Percentiles rank a stretch among this genome's conserved stretches.
Evolutionary conservation across 1,284 basidiomycete genomes (phyloP).

Genomic region (Inonotus hispidus): DNA sequence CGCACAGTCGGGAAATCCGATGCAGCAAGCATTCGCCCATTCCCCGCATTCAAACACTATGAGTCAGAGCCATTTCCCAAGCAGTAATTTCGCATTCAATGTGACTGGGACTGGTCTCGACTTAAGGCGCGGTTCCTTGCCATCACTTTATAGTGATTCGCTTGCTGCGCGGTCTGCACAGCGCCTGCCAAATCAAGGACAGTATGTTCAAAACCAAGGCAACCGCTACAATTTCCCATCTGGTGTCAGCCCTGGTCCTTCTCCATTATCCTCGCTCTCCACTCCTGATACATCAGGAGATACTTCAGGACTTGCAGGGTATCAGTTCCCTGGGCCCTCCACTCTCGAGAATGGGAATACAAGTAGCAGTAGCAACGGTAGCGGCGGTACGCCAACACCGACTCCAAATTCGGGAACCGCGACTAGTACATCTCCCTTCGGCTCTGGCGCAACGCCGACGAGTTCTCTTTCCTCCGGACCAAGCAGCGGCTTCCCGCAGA

Average conservation of each 20-base stretch:
- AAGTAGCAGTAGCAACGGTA: background rate
- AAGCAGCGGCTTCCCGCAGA: slow-evolving; percentile 12
- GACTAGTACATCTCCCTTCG: background rate
- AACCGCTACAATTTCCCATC: background rate
- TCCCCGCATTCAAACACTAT: background rate
- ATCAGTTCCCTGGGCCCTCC: slow-evolving; percentile 14
- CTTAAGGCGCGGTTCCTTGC: slow-evolving; percentile 56
- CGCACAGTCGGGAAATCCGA: background rate
- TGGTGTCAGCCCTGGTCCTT: background rate
- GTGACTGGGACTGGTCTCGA: slow-evolving; percentile 34
- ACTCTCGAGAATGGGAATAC: background rate
- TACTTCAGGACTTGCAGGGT: slow-evolving; percentile 7
- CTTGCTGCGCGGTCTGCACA: slow-evolving; percentile 28
- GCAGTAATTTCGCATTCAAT: slow-evolving; percentile 1
- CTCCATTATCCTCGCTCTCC: background rate
- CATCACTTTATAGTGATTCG: slow-evolving; percentile 49
- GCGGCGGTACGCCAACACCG: background rate
- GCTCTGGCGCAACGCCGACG: slow-evolving; percentile 10
- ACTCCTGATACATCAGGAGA: background rate
- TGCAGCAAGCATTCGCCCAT: background rate
- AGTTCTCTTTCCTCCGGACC: background rate
- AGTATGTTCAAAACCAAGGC: background rate
- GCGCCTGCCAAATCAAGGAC: slow-evolving; percentile 20
- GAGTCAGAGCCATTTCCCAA: slow-evolving; percentile 4
- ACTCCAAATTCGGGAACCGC: background rate